Evolutionary conservation across 2,329 filamentous ascomycete species (phyloP).

Genomic region (Ophiostoma montium): DNA sequence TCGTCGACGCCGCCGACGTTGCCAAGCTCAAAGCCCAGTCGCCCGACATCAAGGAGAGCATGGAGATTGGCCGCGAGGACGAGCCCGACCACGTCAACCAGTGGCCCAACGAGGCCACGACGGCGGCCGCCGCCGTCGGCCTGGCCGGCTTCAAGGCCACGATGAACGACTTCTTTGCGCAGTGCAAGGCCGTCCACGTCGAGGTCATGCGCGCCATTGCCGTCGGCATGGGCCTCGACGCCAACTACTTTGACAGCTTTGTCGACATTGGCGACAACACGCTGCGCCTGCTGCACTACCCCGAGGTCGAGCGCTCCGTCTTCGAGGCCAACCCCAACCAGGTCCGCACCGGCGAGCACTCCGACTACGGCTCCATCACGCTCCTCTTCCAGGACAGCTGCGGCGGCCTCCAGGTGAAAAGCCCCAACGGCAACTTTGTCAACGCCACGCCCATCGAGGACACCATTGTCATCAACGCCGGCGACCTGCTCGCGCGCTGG

Average conservation of each 20-base stretch:
- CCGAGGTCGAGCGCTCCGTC: slow-evolving; percentile 47
- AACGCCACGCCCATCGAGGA: slow-evolving; percentile 70
- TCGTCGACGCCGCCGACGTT: slow-evolving; percentile 40
- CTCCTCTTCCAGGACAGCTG: slow-evolving; percentile 46
- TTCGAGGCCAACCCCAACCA: slow-evolving; percentile 54
- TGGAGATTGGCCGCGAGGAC: slow-evolving; percentile 49
- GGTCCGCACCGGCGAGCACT: slow-evolving; percentile 67
- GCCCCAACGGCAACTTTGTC: slow-evolving; percentile 63
- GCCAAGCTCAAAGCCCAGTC: slow-evolving; percentile 39
- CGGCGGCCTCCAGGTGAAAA: slow-evolving; percentile 45
- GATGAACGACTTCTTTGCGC: slow-evolving; percentile 63
- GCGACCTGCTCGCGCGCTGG: slow-evolving; percentile 76
- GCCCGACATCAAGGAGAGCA: slow-evolving; percentile 51
- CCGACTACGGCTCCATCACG: slow-evolving; percentile 48
- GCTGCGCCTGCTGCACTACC: slow-evolving; percentile 65
- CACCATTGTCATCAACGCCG: slow-evolving; percentile 79
- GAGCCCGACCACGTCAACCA: slow-evolving; percentile 53
- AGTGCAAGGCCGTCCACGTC: slow-evolving; percentile 59
- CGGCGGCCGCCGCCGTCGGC: slow-evolving; percentile 25
- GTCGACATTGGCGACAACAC: slow-evolving; percentile 58
- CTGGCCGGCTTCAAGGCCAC: slow-evolving; percentile 48
- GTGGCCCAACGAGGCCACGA: slow-evolving; percentile 50
- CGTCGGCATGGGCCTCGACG: slow-evolving; percentile 59
- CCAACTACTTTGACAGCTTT: slow-evolving; percentile 62
- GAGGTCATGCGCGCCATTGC: slow-evolving; percentile 76